Conservation (phyloP, 2,329 filamentous ascomycete species). For the Zelopaecilomyces penicillatus region DNA sequence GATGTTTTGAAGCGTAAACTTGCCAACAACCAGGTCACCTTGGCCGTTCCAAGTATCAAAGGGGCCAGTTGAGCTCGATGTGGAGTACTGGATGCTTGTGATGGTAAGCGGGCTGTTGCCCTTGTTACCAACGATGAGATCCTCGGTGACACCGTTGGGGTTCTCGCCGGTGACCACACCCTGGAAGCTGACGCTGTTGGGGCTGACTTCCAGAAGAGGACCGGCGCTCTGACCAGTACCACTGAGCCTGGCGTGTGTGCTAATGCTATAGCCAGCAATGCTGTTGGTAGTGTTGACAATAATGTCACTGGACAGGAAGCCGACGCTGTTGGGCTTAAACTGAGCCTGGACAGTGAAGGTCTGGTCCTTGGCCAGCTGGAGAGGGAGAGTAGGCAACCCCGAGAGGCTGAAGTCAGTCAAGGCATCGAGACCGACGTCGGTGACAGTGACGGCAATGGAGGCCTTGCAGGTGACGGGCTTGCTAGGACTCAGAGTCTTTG, state of each 20-base stretch:
- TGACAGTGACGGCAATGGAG: constrained; percentile 34
- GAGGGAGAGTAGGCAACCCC: constrained; percentile 22
- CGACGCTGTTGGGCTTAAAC: constrained; percentile 39
- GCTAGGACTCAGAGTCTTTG: constrained; percentile 23
- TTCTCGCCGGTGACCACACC: constrained; percentile 38
- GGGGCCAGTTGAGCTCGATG: constrained; percentile 34
- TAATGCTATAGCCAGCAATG: constrained; percentile 36
- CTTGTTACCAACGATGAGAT: constrained; percentile 39
- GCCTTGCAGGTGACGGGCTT: constrained; percentile 39
- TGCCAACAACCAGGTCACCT: constrained; percentile 31
- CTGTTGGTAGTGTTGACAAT: constrained; percentile 40
- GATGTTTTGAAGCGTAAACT: constrained; percentile 40
- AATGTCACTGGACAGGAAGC: constrained; percentile 39
- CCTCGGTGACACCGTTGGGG: constrained; percentile 30
- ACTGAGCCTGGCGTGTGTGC: constrained; percentile 36
- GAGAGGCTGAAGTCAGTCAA: constrained; percentile 28
- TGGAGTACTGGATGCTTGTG: constrained; percentile 34
- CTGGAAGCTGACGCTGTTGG: constrained; percentile 40
- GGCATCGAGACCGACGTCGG: constrained; percentile 25
- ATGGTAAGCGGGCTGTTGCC: constrained; percentile 40
- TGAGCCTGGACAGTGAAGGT: constrained; percentile 34
- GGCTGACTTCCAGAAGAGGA: constrained; percentile 38
- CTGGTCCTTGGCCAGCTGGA: constrained; percentile 24
- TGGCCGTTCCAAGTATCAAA: constrained; percentile 30
- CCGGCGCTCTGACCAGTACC: constrained; percentile 39